Percentiles rank a stretch among this genome's conserved stretches.
Evolutionary conservation across 305 asterid species (phyloP).

Genomic region (Fraxinus angustifolia): DNA sequence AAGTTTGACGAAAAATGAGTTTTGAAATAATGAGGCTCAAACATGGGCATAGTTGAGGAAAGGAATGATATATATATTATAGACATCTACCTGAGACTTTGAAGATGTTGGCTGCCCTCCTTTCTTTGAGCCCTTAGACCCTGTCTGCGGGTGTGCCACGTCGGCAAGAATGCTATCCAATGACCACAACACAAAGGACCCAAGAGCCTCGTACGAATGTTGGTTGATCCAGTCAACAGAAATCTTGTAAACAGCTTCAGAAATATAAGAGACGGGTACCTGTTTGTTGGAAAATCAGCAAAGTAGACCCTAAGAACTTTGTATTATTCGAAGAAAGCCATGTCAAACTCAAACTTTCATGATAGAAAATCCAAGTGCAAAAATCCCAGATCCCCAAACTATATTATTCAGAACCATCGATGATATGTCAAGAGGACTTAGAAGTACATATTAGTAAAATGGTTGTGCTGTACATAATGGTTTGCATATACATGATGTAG

Average conservation of each 20-base stretch:
- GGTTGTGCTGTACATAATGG: background rate
- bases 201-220: slow-evolving; percentile 63
- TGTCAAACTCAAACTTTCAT: background rate
- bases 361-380: background rate
- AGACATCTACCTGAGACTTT: slow-evolving; percentile 67
- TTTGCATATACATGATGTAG: background rate
- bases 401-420: background rate
- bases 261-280: slow-evolving; percentile 69
- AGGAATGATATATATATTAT: background rate
- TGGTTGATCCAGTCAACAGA: slow-evolving; percentile 82
- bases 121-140: slow-evolving; percentile 65
- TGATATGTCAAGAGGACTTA: background rate
- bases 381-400: background rate
- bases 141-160: slow-evolving; percentile 46
- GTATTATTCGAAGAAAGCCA: background rate
- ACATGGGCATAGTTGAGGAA: background rate
- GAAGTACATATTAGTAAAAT: background rate
- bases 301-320: background rate
- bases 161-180: slow-evolving; percentile 68
- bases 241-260: slow-evolving; percentile 63
- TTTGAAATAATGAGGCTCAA: too few relatives aligned
- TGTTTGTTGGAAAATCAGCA: slow-evolving; percentile 26
- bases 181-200: slow-evolving; percentile 66
- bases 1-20: too few relatives aligned
- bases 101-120: slow-evolving; percentile 57